Percentiles rank a stretch among this genome's conserved stretches.
phyloP scores from a whole-genome alignment of 768 basidiomycete genomes.

The Macrocybe gigantea region DNA sequence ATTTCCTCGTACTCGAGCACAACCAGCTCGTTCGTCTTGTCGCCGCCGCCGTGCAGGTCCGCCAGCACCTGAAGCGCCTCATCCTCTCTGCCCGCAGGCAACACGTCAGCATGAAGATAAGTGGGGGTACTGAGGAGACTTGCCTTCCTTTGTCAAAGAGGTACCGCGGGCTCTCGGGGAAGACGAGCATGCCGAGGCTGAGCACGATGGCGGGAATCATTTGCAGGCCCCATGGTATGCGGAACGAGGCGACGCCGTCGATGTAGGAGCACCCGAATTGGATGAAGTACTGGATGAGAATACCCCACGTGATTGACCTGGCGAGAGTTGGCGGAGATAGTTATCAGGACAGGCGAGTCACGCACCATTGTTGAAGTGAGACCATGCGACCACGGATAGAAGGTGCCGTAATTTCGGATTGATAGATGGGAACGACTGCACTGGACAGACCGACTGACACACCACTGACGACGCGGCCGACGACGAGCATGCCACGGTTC shows the following conservation, averaged over 20 bases:
- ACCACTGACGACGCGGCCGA: slow-evolving; percentile 63
- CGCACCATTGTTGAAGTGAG: slow-evolving; percentile 67
- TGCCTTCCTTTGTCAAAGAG: slow-evolving; percentile 57
- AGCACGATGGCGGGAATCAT: slow-evolving; percentile 74
- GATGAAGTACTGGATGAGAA: slow-evolving; percentile 69
- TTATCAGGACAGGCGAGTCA: neutral
- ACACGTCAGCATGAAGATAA: neutral
- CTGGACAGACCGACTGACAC: slow-evolving; percentile 63
- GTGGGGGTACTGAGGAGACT: slow-evolving; percentile 2
- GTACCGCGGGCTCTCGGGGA: slow-evolving; percentile 72
- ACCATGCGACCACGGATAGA: slow-evolving; percentile 71
- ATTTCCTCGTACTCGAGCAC: slow-evolving; percentile 70
- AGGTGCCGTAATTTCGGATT: slow-evolving; percentile 70
- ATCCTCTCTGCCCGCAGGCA: slow-evolving; percentile 28
- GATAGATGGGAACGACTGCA: slow-evolving; percentile 67
- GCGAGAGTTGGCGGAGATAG: neutral
- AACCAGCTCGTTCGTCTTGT: slow-evolving; percentile 55
- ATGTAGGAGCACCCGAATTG: slow-evolving; percentile 75
- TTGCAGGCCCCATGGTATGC: slow-evolving; percentile 77
- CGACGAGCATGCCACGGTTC: slow-evolving; percentile 74
- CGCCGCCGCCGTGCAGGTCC: slow-evolving; percentile 66
- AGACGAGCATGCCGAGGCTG: slow-evolving; percentile 57
- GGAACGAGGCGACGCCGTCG: slow-evolving; percentile 64
- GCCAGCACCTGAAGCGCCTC: slow-evolving; percentile 71
- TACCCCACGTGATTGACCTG: slow-evolving; percentile 71